Evolutionary conservation across 2,329 filamentous ascomycete genomes (phyloP).

Genomic region (Metarhizium robertsii): DNA sequence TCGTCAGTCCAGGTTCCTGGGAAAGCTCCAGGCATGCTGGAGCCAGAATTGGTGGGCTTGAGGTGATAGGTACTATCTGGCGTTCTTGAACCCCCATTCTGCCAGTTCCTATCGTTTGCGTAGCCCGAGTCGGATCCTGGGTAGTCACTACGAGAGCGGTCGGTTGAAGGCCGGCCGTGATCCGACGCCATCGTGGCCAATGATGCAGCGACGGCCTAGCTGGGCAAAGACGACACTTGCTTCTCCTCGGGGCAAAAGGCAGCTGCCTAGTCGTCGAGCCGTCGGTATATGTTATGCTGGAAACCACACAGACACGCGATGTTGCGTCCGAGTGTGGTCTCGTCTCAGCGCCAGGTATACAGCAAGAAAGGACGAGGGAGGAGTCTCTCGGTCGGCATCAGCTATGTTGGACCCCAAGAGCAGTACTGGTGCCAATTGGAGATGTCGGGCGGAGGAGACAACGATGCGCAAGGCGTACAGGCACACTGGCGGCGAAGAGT

Average conservation of each 20-base stretch:
- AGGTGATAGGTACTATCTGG: slow-evolving; percentile 26
- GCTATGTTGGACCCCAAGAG: slow-evolving; percentile 13
- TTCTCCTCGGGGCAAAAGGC: slow-evolving; percentile 3
- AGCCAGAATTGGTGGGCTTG: slow-evolving; percentile 25
- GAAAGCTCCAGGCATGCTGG: slow-evolving; percentile 21
- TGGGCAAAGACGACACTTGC: slow-evolving; percentile 1
- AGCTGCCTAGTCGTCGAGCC: slow-evolving; percentile 11
- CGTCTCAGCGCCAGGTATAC: slow-evolving; percentile 22
- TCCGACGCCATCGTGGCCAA: slow-evolving; percentile 33
- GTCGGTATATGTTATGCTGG: neutral
- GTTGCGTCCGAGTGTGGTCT: slow-evolving; percentile 1
- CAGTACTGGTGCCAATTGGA: slow-evolving; percentile 20
- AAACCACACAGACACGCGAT: neutral
- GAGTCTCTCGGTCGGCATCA: slow-evolving; percentile 28
- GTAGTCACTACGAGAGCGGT: slow-evolving; percentile 23
- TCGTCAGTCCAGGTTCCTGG: slow-evolving; percentile 30
- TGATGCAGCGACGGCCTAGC: neutral
- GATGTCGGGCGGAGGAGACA: slow-evolving; percentile 5
- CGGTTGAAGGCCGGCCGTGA: slow-evolving; percentile 32
- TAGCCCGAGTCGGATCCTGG: slow-evolving; percentile 21
- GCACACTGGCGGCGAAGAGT: slow-evolving; percentile 11
- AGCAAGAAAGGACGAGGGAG: slow-evolving; percentile 22
- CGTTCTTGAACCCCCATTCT: slow-evolving; percentile 22
- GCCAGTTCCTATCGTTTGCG: slow-evolving; percentile 25
- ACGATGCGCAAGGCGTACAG: slow-evolving; percentile 11